Base-by-base conservation (phyloP, 805 yeast species). In the Cyberlindnera maclurae region DNA sequence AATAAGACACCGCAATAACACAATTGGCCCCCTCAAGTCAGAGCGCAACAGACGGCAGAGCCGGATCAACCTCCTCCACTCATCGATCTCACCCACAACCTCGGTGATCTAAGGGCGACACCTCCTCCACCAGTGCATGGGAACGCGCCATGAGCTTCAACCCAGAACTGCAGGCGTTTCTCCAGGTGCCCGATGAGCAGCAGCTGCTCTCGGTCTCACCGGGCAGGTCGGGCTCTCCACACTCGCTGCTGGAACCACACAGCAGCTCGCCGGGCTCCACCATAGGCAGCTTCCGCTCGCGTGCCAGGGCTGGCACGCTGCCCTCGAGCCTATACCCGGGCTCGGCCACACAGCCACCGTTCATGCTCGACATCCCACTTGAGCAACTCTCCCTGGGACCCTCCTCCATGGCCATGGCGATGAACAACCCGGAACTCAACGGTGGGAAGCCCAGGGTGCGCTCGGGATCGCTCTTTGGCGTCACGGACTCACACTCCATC, bases 251-350 rank as follows among this genome's bases (percentile, higher is more conserved):
- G 31, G 46, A 52, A 26, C 24, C 24, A 6, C 24, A 20, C 54
- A 51, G 22, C 51, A 46, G 31, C 12, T 39, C n/a, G 34, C 36
- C 15, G 27, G 31, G 13, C 45, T 49, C 59, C 44, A 55, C 58
- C 47, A 47, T 67, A 49, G 67, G 73, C 3, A 55, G 57, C 17
- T 57, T 65, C 37, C 63, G 76, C 49, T 66, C 75, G 12, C 70
- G 93, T 44, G 76, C 82, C 33, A 70, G 94, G 46, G 83, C 93
- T 2, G 93, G 93, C 3, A 84, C 94, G 12, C 62, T 84, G 34
- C 90, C 93, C 8, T 77, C 88, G 15, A 63, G 80, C 34, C 68
- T 79, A 39, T 52, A 62, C 31, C 55, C 66, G 17, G 57, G 47
- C 24, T 44, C 47, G 49, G 41, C 40, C 45, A 11, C 33, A 46